Evolutionary conservation across 2,329 filamentous ascomycete species (phyloP).

Genomic region (Cordyceps cateniannulata): DNA sequence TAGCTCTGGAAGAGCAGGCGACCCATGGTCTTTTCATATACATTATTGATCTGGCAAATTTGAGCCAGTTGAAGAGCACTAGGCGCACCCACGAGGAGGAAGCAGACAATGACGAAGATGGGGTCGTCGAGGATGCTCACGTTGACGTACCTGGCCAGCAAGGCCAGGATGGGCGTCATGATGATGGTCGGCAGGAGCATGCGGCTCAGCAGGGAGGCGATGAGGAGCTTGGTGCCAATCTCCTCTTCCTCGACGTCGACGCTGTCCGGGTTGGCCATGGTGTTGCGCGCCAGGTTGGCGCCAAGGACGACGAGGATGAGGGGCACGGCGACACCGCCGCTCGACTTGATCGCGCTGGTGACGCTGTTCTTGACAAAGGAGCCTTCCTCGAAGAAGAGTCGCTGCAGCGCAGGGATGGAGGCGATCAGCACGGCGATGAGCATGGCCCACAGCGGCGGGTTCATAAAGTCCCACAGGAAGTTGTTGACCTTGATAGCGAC

Average conservation of each 20-base stretch:
- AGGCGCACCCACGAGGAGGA: conserved; percentile 88
- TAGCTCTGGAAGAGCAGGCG: conserved; percentile 85
- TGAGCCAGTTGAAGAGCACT: conserved; percentile 92
- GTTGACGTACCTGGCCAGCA: conserved; percentile 84
- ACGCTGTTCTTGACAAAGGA: conserved; percentile 91
- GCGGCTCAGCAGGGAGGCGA: conserved; percentile 77
- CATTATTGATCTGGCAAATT: conserved; percentile 96
- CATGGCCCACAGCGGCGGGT: conserved; percentile 97
- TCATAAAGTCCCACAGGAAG: conserved; percentile 92
- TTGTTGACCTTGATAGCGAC: conserved; percentile 42
- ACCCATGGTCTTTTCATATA: conserved; percentile 93
- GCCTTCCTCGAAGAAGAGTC: conserved; percentile 79
- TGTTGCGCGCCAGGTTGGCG: conserved; percentile 90
- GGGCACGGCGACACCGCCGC: conserved; percentile 85
- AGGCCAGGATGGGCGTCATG: conserved; percentile 83
- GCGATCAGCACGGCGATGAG: conserved; percentile 83
- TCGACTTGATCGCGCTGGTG: conserved; percentile 78
- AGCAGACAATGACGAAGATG: conserved; percentile 97
- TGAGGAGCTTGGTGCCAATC: conserved; percentile 68
- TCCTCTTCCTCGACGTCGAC: conserved; percentile 63
- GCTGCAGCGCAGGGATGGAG: conserved; percentile 75
- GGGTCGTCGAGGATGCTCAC: conserved; percentile 94
- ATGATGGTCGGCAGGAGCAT: conserved; percentile 89
- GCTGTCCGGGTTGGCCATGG: conserved; percentile 60
- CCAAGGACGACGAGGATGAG: conserved; percentile 93